Conservation (phyloP, 2,329 filamentous ascomycete species). For the Epichloe festucae region DNA sequence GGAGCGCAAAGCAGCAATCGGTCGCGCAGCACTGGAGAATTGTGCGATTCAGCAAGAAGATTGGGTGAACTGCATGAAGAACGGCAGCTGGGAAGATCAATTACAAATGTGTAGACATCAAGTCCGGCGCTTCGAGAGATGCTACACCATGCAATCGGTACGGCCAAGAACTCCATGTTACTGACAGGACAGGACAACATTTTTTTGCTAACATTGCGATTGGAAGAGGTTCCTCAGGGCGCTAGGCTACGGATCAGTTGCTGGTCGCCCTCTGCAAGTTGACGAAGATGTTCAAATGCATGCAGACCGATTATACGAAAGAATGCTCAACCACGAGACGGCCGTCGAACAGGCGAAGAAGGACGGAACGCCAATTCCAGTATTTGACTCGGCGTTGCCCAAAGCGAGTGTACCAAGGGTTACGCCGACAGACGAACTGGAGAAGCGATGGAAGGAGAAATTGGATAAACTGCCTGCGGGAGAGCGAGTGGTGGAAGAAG, state of each 20-base stretch:
- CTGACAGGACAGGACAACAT: too few species aligned
- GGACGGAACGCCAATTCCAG: conserved; percentile 43
- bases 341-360: conserved; percentile 57
- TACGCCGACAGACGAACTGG: conserved; percentile 30
- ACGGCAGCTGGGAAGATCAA: conserved; percentile 52
- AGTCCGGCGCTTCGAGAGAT: conserved; percentile 67
- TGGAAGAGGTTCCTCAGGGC: conserved; percentile 72
- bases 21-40: conserved; percentile 78
- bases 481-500: conserved; percentile 50
- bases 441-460: conserved; percentile 38
- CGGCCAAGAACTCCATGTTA: background rate
- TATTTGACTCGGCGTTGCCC: conserved; percentile 44
- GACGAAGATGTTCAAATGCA: conserved; percentile 94
- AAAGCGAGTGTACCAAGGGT: conserved; percentile 13
- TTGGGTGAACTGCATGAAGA: conserved; percentile 69
- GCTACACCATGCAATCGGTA: conserved; percentile 79
- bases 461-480: conserved; percentile 44
- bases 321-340: conserved; percentile 72
- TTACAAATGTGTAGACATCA: conserved; percentile 73
- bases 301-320: conserved; percentile 78
- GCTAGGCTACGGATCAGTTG: conserved; percentile 66
- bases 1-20: conserved; percentile 64
- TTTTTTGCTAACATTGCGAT: background rate
- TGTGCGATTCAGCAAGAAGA: conserved; percentile 78
- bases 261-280: conserved; percentile 49